A percentile compares a stretch with the other conserved stretches of the same genome.
Conservation (phyloP, 768 basidiomycete species). For the Boletus pseudopeckii region DNA sequence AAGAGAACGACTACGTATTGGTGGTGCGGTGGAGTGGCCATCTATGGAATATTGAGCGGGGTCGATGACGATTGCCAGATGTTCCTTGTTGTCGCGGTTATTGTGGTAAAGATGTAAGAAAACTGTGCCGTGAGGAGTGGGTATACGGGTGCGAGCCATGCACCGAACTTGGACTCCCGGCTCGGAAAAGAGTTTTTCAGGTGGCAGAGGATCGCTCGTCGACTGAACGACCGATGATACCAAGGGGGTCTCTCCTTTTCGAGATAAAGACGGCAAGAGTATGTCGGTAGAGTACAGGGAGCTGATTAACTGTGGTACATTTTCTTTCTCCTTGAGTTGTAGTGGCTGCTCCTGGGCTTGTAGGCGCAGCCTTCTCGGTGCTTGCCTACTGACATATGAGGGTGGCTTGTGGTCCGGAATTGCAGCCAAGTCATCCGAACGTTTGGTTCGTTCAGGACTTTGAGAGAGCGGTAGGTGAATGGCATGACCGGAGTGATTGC, state of each 20-base stretch:
- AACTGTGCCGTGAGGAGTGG: conserved; percentile 89
- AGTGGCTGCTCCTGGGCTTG: conserved; percentile 30
- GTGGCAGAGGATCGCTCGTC: conserved; percentile 4
- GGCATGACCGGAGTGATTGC: conserved; percentile 84
- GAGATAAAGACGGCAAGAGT: conserved; percentile 31
- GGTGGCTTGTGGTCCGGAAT: conserved; percentile 45
- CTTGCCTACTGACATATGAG: conserved; percentile 72
- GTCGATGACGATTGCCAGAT: conserved; percentile 93
- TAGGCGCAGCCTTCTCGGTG: conserved; percentile 62
- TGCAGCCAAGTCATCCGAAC: conserved; percentile 38
- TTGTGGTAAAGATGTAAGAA: conserved; percentile 97
- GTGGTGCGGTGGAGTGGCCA: conserved; percentile 36
- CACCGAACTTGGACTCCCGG: conserved; percentile 69
- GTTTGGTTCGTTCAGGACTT: conserved; percentile 49
- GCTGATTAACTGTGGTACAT: conserved; percentile 34
- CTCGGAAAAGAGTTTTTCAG: not conserved
- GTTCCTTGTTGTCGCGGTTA: conserved; percentile 88
- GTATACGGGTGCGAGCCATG: conserved; percentile 96
- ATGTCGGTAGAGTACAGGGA: conserved; percentile 30
- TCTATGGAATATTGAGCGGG: conserved; percentile 72
- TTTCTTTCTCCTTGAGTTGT: conserved; percentile 45
- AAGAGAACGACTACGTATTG: conserved; percentile 76
- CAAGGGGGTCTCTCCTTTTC: conserved; percentile 40
- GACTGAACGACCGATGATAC: conserved; percentile 25
- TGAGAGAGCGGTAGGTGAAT: conserved; percentile 51